Evolutionary conservation across 306 rosid species (phyloP), one percentile per base, ranked within the genome.

Genomic region (Gastrolobium villosum): DNA sequence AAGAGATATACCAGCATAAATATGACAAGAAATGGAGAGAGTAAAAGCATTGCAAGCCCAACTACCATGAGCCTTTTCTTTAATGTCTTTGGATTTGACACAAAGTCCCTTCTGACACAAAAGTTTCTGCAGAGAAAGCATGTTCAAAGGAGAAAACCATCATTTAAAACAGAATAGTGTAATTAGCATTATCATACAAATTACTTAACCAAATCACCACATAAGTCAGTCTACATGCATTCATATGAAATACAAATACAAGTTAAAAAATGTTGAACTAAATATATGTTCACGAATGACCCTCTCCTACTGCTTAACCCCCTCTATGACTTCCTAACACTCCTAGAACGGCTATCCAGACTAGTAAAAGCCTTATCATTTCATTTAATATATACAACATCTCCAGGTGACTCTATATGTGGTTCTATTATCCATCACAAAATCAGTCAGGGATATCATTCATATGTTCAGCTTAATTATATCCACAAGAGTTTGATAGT

Each of bases 1-100:
- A 95, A 95, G 85, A 93, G 96, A 85, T 86, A 91, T 66, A 90
- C 98, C 80, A 95, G 84, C 99, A 95, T 91, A 87, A 95, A 95
- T 74, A 95, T 95, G 88, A 88, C 94, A 81, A 95, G 91, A 90
- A 95, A 95, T 35, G 99, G 99, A 7, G 99, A 95, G 65, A 95
- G 96, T 44, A 95, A 87, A 78, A 93, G 96, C 99, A 95, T 89
- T 53, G 72, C 91, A 41, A 93, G 69, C 74, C 98, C 99, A 60
- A 95, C 98, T 41, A 90, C 85, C 96, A 76, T 87, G 46, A 95
- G 93, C 86, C 99, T 89, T 86, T 83, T 95, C 93, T 84, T 80
- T 43, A 95, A 85, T 56, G 97, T 65, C 76, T 68, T 87, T 46
- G 99, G 96, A 84, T 95, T 88, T 59, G 94, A 91, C 82, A 88